Evolutionary conservation across 305 asterid genomes (phyloP).

Genomic region (Nicotiana rustica): DNA sequence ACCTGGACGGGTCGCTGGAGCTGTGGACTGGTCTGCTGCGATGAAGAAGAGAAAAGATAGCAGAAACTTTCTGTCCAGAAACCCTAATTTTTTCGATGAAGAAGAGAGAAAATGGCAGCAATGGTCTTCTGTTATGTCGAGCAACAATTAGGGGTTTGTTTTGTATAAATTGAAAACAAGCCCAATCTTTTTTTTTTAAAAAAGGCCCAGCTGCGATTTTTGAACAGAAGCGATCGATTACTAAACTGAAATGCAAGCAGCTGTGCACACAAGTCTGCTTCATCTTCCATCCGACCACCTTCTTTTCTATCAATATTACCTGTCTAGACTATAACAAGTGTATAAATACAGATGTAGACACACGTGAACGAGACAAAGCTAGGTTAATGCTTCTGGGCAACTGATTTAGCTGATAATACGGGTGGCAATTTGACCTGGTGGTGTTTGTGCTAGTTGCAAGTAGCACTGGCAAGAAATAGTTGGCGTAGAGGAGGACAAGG

Average conservation of each 20-base stretch:
- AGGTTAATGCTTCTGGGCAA: background rate
- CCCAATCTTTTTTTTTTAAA: no score
- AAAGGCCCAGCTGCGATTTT: no score
- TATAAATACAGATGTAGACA: background rate
- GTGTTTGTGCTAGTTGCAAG: background rate
- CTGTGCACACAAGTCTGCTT: background rate
- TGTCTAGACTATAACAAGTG: background rate
- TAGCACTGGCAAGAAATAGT: background rate
- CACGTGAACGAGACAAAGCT: background rate
- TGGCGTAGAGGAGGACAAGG: background rate
- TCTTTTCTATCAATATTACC: conserved; percentile 9
- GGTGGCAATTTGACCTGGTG: background rate
- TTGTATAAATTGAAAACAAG: no score
- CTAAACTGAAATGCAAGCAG: background rate
- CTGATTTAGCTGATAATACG: background rate
- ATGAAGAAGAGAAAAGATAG: no score
- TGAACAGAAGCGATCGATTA: background rate
- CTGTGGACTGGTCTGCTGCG: no score
- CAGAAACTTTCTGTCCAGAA: no score
- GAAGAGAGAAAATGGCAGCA: no score
- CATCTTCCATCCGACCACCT: conserved; percentile 10
- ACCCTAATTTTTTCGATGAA: no score
- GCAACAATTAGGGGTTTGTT: no score
- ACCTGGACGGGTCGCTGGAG: no score
- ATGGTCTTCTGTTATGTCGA: no score